Evolutionary conservation across 2,329 filamentous ascomycete species (phyloP).

Genomic region (Diaporthe sp.): DNA sequence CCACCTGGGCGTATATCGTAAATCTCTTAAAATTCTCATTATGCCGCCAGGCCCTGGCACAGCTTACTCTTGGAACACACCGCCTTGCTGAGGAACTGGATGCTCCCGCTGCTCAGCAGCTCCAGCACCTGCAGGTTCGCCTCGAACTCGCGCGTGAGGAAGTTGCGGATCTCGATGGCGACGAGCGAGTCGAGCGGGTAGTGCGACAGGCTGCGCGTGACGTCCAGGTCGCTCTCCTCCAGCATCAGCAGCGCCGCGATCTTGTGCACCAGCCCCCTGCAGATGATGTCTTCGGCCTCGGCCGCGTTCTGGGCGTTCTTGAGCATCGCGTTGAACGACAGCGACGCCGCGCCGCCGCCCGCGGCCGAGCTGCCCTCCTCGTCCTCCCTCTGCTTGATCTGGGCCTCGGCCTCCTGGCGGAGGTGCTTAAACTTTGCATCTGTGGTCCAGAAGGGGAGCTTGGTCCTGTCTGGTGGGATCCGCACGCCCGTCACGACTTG

Average conservation of each 20-base stretch:
- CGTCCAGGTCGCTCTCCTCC: constrained; percentile 48
- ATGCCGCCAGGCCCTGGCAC: neutral
- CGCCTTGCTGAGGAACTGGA: constrained; percentile 62
- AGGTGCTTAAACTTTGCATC: constrained; percentile 69
- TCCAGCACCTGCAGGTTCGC: constrained; percentile 69
- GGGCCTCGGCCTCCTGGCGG: constrained; percentile 55
- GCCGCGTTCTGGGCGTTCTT: constrained; percentile 58
- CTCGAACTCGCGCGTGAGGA: constrained; percentile 61
- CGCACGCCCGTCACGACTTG: constrained; percentile 34
- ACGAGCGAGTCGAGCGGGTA: constrained; percentile 49
- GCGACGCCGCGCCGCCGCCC: constrained; percentile 45
- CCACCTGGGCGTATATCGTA: neutral
- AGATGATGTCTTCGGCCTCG: constrained; percentile 62
- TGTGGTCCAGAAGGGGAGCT: constrained; percentile 65
- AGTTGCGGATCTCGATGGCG: constrained; percentile 51
- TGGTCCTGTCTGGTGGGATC: constrained; percentile 33
- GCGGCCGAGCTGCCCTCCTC: neutral
- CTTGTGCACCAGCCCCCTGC: constrained; percentile 62
- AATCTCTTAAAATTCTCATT: neutral
- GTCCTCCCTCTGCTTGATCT: neutral
- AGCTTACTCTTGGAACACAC: constrained; percentile 64
- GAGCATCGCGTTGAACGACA: constrained; percentile 61
- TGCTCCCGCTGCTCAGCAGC: constrained; percentile 65
- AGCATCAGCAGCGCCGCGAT: constrained; percentile 66
- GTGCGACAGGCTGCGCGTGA: constrained; percentile 46